Evolutionary conservation across 441 rosid genomes (phyloP).

Genomic region (Biscutella laevigata): DNA sequence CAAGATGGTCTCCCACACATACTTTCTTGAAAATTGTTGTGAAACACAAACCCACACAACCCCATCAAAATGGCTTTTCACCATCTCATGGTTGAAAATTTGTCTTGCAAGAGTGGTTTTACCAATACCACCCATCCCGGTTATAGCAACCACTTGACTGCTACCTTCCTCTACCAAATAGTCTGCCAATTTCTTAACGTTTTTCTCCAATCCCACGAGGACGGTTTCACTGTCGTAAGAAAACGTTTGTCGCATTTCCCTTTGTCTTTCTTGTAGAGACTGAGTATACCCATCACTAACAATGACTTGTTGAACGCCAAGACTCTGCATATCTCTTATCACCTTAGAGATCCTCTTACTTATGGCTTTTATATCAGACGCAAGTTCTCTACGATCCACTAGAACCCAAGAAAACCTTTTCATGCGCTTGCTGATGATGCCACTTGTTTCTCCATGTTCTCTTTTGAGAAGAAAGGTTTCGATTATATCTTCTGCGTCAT

Average conservation of each 20-base stretch:
- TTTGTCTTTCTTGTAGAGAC: neutral
- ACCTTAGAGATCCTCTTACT: neutral
- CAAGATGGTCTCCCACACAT: constrained; percentile 20
- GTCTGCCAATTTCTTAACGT: constrained; percentile 4
- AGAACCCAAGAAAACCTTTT: neutral
- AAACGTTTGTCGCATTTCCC: neutral
- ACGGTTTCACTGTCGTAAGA: neutral
- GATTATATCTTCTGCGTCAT: constrained; percentile 23
- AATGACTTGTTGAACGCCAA: neutral
- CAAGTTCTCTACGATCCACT: neutral
- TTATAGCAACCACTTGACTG: constrained; percentile 10
- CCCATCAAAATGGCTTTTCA: constrained; percentile 12
- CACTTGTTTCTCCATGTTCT: neutral
- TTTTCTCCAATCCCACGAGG: constrained; percentile 25
- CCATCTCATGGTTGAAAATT: constrained; percentile 12
- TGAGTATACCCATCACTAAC: neutral
- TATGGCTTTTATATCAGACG: neutral
- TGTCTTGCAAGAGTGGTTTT: constrained; percentile 24
- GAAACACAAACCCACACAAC: constrained; percentile 26
- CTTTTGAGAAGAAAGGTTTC: constrained; percentile 12
- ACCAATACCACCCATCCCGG: constrained; percentile 30
- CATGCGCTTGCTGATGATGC: neutral
- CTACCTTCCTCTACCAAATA: constrained; percentile 3
- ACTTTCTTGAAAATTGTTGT: constrained; percentile 1
- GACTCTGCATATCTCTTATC: neutral